Evolutionary conservation across 352 stramenopile species (phyloP), one percentile per base, ranked within the genome.

Genomic region (Phytophthora constricta): DNA sequence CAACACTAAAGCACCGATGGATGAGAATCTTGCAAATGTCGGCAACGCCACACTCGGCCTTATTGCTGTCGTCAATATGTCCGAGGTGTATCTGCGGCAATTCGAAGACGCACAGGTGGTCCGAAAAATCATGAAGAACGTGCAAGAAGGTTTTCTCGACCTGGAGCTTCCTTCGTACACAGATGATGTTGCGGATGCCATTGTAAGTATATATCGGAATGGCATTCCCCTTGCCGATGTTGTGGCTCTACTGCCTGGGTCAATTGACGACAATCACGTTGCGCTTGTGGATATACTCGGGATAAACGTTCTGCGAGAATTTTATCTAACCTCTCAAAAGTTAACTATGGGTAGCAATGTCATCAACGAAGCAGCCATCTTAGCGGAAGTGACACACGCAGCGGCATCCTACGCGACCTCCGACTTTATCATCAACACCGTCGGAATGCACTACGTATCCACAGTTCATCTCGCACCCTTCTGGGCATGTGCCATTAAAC

Each of bases 401-500:
- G 68, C 65, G 11, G 58, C 61, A 2, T 55, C 62, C 11, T 72
- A 75, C 39, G 65, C 79, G 23, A 76, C 62, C 0, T 62, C 69
- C 1, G 52, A 49, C 11, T 77, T 71, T 37, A 23, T 80, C 1
- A 64, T 76, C 33, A 82, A 70, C 27, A 68, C 61, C 0, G 45
- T 80, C 16, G 75, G 75, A 10, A 80, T 79, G 75, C 63, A 74
- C 28, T 64, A 68, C 9, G 52, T 70, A 0, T 79, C 70, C 1
- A 67, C 72, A 0, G 75, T 72, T 49, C 63, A 79, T 33, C 56
- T 83, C 28, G 75, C 72, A 25, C 72, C 72, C 4, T 83, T 83
- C 62, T 83, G 75, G 75, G 66, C 78, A 23, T 83, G 75, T 33
- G 72, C 68, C 4, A 80, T 83, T n/a, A 60, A 70, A 16, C 62